Percentiles rank a stretch among this genome's conserved stretches.
Evolutionary conservation across 2,329 filamentous ascomycete genomes (phyloP).

Genomic region (Rhinocladiella similis): DNA sequence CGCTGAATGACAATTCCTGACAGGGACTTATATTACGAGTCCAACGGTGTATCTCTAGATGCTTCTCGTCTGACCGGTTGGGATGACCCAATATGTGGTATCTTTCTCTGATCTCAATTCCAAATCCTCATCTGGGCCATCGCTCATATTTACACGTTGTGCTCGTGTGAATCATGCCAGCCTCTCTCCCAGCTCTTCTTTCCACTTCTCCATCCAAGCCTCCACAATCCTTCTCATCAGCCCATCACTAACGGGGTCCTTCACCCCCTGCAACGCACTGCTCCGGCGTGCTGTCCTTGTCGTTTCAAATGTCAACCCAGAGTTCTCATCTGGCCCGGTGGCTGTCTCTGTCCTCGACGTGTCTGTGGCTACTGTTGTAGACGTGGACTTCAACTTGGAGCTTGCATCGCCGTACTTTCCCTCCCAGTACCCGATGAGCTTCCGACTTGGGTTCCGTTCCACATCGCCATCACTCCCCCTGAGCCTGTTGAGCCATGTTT

Average conservation of each 20-base stretch:
- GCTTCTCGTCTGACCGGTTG: too few relatives aligned
- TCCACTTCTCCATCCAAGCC: slow-evolving; percentile 18
- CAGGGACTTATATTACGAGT: too few relatives aligned
- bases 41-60: too few relatives aligned
- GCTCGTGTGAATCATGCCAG: neutral
- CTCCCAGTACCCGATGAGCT: slow-evolving; percentile 53
- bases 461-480: slow-evolving; percentile 32
- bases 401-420: slow-evolving; percentile 18
- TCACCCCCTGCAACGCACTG: slow-evolving; percentile 1
- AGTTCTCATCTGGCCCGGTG: neutral
- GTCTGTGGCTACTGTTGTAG: neutral
- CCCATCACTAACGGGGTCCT: slow-evolving; percentile 5
- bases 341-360: neutral
- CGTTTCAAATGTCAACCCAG: slow-evolving; percentile 12
- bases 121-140: too few relatives aligned
- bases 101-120: too few relatives aligned
- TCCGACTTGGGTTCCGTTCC: slow-evolving; percentile 46
- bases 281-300: slow-evolving; percentile 6
- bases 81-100: too few relatives aligned
- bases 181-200: neutral
- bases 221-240: slow-evolving; percentile 9
- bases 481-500: slow-evolving; percentile 44
- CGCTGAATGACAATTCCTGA: too few relatives aligned
- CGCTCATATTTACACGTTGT: too few relatives aligned
- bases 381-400: neutral